Percentiles rank a stretch among this genome's conserved stretches.
Conservation (phyloP, 106 monocot species). For the Alisma plantagoaquatica region DNA sequence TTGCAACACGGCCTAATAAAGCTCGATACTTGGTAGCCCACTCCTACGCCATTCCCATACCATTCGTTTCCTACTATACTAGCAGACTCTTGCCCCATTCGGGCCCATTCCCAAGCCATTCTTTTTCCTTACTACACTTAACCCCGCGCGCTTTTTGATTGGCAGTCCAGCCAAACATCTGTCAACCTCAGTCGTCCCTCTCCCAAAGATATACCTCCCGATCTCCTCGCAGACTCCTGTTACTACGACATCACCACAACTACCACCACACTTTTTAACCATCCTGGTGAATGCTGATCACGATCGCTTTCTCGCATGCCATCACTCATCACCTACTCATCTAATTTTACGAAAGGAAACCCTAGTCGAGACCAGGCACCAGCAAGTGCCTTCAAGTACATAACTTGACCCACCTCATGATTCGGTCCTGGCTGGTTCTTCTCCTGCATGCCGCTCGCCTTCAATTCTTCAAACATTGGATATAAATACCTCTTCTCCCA, state of each 20-base stretch:
- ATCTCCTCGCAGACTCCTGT: conserved; percentile 25
- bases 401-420: no score
- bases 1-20: no score
- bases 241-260: background rate
- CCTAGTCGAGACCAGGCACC: background rate
- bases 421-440: no score
- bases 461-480: no score
- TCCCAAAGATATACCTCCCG: conserved; percentile 72
- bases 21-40: no score
- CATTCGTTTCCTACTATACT: no score
- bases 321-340: background rate
- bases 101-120: conserved; percentile 14
- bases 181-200: conserved; percentile 84
- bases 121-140: conserved; percentile 53
- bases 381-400: no score
- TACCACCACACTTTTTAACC: background rate
- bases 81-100: background rate
- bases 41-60: no score
- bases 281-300: background rate
- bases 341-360: background rate
- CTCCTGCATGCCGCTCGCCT: no score
- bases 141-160: conserved; percentile 49
- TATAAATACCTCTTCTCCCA: background rate
- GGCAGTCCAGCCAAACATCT: conserved; percentile 36
- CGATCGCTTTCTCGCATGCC: background rate